These are phyloP conservation scores for Coemansia sp. DNA, from an alignment of 192 early-diverging fungal genomes.

Conservation along the genomic window DNA sequence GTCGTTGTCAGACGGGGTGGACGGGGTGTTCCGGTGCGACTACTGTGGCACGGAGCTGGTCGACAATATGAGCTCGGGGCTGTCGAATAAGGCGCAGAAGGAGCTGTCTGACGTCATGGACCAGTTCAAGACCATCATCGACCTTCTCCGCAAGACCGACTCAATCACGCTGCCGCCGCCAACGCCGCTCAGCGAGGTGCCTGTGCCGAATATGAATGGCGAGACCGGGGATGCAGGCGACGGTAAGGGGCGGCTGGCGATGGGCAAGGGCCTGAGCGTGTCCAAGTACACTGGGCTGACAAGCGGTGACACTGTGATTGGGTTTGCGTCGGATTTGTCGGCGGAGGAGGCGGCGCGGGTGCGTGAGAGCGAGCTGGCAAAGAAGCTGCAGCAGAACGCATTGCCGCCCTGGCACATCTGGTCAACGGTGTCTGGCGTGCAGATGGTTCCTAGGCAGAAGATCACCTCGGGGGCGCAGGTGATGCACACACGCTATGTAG, in stretches of 20 bases:
- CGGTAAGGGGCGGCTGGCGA: slow-evolving; percentile 37
- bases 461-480: slow-evolving; percentile 36
- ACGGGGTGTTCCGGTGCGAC: slow-evolving; percentile 62
- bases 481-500: slow-evolving; percentile 29
- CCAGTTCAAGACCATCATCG: slow-evolving; percentile 70
- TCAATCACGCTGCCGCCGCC: slow-evolving; percentile 63
- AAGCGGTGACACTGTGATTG: slow-evolving; percentile 69
- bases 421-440: slow-evolving; percentile 66
- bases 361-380: slow-evolving; percentile 64
- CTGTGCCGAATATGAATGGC: slow-evolving; percentile 39
- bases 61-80: slow-evolving; percentile 66
- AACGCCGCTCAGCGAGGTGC: slow-evolving; percentile 48
- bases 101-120: slow-evolving; percentile 64
- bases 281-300: slow-evolving; percentile 65
- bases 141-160: slow-evolving; percentile 71
- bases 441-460: slow-evolving; percentile 45
- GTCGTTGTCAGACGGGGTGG: slow-evolving; percentile 46
- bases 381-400: slow-evolving; percentile 73
- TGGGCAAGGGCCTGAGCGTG: slow-evolving; percentile 62
- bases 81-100: slow-evolving; percentile 57
- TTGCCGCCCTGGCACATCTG: slow-evolving; percentile 78
- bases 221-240: slow-evolving; percentile 38
- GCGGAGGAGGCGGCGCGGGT: slow-evolving; percentile 62
- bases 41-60: slow-evolving; percentile 58
- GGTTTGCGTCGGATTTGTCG: slow-evolving; percentile 66